Evolutionary conservation across 345 rosid species (phyloP), one percentile per base, ranked within the genome.

Genomic region (Heritiera fomes): DNA sequence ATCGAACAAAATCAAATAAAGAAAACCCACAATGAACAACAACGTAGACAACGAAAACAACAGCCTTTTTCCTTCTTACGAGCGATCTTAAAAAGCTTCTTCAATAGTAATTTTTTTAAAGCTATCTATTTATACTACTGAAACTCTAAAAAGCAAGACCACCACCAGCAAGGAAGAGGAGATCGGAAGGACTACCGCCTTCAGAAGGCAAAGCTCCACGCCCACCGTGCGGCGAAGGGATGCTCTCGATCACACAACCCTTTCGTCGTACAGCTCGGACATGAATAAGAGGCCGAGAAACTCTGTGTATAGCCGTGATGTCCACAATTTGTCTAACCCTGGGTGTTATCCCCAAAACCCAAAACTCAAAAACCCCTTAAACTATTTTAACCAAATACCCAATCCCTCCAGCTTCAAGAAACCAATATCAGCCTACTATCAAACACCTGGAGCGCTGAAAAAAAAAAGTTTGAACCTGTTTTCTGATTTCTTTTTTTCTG

Each of bases 111-210:
- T 8, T 46, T 52, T 45, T 12, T 76, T 50, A 76, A 82, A 49
- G 18, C 76, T 76, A 46, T 23, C 15, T 77, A 30, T 30, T 17
- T 23, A 15, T 5, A 72, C 62, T 72, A 53, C 75, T 53, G 46
- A 59, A 76, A 78, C 6, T 65, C 53, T 79, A 46, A 5, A 45
- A 30, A 38, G 45, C n/a, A 58, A 79, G 69, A 82, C 99, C 99
- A 66, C 99, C 99, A 78, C 99, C 99, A 71, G 99, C 99, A 9
- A 97, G 93, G 86, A 97, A 97, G 86, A 94, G 98, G 85, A 97
- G 98, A 87, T 97, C 99, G 34, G 99, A 97, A 84, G 99, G 99
- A 86, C 98, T 93, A 73, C 99, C 99, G 90, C 99, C 99, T 91
- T 97, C 99, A 74, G 99, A 97, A 78, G 99, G 99, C 92, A 94